Conservation (phyloP, 257 asterid genomes). For the Gardenia jasminoides region DNA sequence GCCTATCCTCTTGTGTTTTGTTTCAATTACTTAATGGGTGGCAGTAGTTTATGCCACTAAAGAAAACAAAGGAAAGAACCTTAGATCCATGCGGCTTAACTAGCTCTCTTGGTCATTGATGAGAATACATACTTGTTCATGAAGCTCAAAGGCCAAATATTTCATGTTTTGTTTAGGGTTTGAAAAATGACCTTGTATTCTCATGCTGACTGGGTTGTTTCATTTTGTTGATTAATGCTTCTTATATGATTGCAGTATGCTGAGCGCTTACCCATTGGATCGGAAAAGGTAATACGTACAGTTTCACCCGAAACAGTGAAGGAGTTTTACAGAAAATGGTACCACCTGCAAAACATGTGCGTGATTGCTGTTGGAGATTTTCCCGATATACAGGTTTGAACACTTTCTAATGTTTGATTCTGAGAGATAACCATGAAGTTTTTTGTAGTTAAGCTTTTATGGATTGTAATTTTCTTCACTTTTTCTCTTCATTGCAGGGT, state of each 20-base stretch:
- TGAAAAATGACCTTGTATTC: neutral
- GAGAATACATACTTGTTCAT: neutral
- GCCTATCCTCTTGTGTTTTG: neutral
- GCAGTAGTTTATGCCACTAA: neutral
- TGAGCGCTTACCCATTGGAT: slow-evolving; percentile 86
- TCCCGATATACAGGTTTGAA: slow-evolving; percentile 75
- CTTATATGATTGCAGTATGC: slow-evolving; percentile 64
- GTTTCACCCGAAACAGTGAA: slow-evolving; percentile 78
- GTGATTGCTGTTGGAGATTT: slow-evolving; percentile 94
- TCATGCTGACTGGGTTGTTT: neutral
- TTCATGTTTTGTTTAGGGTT: neutral
- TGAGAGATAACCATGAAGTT: neutral
- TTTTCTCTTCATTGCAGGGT: slow-evolving; percentile 46
- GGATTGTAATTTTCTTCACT: slow-evolving; percentile 3
- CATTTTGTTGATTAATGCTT: slow-evolving; percentile 8
- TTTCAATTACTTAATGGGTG: neutral
- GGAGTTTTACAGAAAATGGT: slow-evolving; percentile 80
- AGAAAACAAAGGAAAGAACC: neutral
- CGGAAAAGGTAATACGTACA: slow-evolving; percentile 79
- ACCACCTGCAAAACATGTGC: slow-evolving; percentile 84
- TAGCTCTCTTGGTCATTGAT: neutral
- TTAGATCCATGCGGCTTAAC: neutral
- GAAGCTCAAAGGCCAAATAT: neutral
- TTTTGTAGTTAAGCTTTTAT: neutral
- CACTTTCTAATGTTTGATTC: slow-evolving; percentile 3